phyloP scores from a whole-genome alignment of 2,329 filamentous ascomycete genomes.

The Cladosporium oxysporum region DNA sequence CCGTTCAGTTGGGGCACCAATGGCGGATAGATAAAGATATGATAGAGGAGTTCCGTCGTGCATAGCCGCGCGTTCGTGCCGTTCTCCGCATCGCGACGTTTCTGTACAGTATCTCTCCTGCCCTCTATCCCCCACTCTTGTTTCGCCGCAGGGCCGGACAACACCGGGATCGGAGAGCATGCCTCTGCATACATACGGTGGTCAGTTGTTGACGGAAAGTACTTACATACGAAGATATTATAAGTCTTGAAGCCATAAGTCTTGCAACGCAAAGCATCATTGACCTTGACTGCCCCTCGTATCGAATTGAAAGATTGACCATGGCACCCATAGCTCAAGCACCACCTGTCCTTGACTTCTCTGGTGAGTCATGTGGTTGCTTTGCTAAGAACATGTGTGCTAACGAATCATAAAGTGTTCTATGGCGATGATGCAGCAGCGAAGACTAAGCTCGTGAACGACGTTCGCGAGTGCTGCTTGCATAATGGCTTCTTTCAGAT shows the following conservation, averaged over 20 bases:
- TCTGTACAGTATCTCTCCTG: background rate
- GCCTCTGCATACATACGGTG: background rate
- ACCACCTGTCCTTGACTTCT: slow-evolving; percentile 19
- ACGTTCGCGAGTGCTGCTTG: slow-evolving; percentile 15
- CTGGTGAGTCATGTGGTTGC: background rate
- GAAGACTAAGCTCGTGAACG: slow-evolving; percentile 11
- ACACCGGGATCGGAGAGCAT: background rate
- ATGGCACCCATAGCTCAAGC: slow-evolving; percentile 14
- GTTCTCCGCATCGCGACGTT: background rate
- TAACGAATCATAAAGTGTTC: slow-evolving; percentile 8
- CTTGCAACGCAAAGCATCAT: background rate
- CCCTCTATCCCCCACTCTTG: background rate
- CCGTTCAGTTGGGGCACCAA: background rate
- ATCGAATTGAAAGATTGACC: background rate
- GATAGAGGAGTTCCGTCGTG: background rate
- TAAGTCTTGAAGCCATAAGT: background rate
- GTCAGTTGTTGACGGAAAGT: background rate
- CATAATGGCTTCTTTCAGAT: slow-evolving; percentile 49
- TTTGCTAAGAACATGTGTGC: background rate
- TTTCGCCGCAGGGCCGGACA: background rate
- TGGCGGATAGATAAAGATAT: background rate
- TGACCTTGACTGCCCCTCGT: background rate
- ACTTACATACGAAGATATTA: background rate
- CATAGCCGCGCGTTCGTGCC: background rate
- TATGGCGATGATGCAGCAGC: slow-evolving; percentile 13